These are phyloP conservation scores for Arabidopsis arenosa DNA, from an alignment of 345 rosid species.

Conservation along the genomic window DNA sequence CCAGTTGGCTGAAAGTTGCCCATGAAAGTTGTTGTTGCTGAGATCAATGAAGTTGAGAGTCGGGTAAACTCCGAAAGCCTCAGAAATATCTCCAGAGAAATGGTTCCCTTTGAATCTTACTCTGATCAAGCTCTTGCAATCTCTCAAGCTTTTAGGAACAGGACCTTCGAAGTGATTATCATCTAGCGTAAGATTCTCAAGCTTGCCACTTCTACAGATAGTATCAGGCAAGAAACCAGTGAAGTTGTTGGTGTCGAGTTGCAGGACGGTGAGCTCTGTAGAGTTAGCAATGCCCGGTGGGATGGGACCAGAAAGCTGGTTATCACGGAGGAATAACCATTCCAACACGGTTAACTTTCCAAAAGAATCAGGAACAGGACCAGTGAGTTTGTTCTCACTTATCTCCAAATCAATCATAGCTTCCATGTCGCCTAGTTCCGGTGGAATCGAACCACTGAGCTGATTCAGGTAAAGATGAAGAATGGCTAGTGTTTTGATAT, in stretches of 20 bases:
- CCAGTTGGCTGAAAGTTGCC: conserved; percentile 50
- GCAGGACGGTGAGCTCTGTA: conserved; percentile 43
- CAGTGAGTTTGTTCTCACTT: conserved; percentile 39
- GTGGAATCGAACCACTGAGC: conserved; percentile 32
- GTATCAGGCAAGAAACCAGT: conserved; percentile 50
- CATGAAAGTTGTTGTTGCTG: conserved; percentile 50
- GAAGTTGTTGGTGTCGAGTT: conserved; percentile 48
- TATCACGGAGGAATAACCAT: conserved; percentile 41
- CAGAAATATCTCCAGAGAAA: conserved; percentile 48
- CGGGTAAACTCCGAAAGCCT: conserved; percentile 49
- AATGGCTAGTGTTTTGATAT: conserved; percentile 24
- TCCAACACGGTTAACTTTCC: conserved; percentile 30
- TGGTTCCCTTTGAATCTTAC: conserved; percentile 47
- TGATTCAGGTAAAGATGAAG: conserved; percentile 39
- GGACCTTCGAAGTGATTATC: conserved; percentile 45
- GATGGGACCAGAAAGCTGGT: conserved; percentile 49
- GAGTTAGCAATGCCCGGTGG: conserved; percentile 49
- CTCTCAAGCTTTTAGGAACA: conserved; percentile 48
- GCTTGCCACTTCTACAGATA: conserved; percentile 49
- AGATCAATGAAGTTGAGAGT: conserved; percentile 48
- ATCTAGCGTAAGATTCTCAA: conserved; percentile 46
- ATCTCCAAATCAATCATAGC: conserved; percentile 41
- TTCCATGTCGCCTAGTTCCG: conserved; percentile 37
- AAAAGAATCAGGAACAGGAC: conserved; percentile 40
- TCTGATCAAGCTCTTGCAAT: conserved; percentile 51